Base-by-base conservation (phyloP, 2,329 filamentous ascomycete genomes). In the Colletotrichum incanum region DNA sequence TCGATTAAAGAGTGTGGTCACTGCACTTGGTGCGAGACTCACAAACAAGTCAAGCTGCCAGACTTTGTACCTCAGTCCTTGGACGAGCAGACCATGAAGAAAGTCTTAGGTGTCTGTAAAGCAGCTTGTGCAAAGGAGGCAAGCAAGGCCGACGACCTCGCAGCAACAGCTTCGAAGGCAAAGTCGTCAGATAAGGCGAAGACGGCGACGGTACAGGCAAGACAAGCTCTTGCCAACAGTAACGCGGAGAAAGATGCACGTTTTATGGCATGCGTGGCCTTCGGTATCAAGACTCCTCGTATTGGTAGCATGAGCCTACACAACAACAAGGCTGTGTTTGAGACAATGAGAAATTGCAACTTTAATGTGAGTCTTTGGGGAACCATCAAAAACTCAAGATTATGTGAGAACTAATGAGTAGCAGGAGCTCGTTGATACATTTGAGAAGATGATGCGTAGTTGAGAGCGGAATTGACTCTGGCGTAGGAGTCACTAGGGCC, bases 241-340 rank as follows among this genome's bases (percentile, higher is more conserved):
- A 75, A 79, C 0, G 84, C 86, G 1, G 82, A 88, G 2, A 87
- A 92, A 58, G 90, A 92, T 76, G 83, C 90, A 2, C 79, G 90
- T 16, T 88, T 91, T 74, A 80, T 92, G 37, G 88, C 90, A 0
- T 84, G 87, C 26, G 80, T 92, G 5, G 90, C 89, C 0, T 92
- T 91, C 76, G 90, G 90, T 0, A 91, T 92, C 76, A 83, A 82
- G 55, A 92, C 88, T 74, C 90, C 90, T 0, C 80, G 89, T 1
- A 83, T 90, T 0, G 83, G 79, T 6, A 78, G 81, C 47, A 77
- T 89, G 64, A 88, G 86, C 76, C 74, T 91, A 41, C 81, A 84
- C 16, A 86, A 80, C 62, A 77, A 77, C 9, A 56, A 58, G 7
- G 12, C 58, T 6, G 65, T 68, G 9, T 72, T 72, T 20, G 69